Evolutionary conservation across 2,329 filamentous ascomycete genomes (phyloP), one percentile per base, ranked within the genome.

Genomic region (Pyricularia pennisetigena): DNA sequence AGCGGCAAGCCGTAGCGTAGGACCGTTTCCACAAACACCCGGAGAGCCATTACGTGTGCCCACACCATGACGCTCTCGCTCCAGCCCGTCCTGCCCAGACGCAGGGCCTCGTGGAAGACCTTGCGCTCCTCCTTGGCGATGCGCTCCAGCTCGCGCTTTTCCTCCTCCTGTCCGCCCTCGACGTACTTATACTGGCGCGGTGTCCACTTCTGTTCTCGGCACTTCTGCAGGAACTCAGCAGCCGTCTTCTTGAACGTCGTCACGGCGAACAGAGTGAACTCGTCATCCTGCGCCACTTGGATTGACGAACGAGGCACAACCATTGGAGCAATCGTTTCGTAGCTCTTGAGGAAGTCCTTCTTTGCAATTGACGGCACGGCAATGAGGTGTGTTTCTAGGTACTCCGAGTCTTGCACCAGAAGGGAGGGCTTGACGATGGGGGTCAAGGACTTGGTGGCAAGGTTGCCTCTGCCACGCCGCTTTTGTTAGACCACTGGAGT

Each of bases 1-100:
- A 97, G 81, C 65, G 95, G 95, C 74, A 99, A 79, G 30, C 95
- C 95, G 76, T 99, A 99, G 72, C 95, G 88, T 75, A 99, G 82
- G n/a, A 99, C 95, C 5, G 94, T 97, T 84, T 99, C 95, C 24
- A 99, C 95, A 79, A 98, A 99, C 24, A 98, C 94, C 68, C 95
- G 85, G 74, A 99, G 81, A 7, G 94, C 91, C 75, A 98, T 83
- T 30, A 97, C 91, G 76, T 99, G 95, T 66, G 97, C 86, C 93
- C 94, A 97, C 68, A 94, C 90, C 92, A 97, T 97, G 72, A 97
- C 93, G 71, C 90, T 90, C 81, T 99, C 95, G 76, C 93, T 94
- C 88, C 95, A 99, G 20, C 93, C 93, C n/a, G 93, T 97, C 71
- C 94, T 85, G 16, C 90, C 92, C 74, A 97, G 84, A 72, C 93